A percentile compares a stretch with the other conserved stretches of the same genome.
Evolutionary conservation across 306 rosid species (phyloP).

Genomic region (Dalbergia cochinchinensis): DNA sequence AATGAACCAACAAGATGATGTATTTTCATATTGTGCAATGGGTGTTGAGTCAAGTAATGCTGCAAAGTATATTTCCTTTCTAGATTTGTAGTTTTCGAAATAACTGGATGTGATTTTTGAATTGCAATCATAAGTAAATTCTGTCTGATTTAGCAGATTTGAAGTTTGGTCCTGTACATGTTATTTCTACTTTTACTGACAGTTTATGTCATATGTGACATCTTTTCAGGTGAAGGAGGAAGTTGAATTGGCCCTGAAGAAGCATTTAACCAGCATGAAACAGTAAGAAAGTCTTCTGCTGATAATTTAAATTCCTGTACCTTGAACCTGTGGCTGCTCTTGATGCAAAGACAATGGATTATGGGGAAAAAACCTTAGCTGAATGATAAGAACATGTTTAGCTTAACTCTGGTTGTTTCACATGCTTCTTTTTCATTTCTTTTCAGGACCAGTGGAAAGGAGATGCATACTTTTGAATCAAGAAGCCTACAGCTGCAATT

Average conservation of each 20-base stretch:
- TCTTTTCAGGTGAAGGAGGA: conserved; percentile 91
- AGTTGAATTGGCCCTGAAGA: conserved; percentile 84
- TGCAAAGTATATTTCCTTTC: conserved; percentile 22
- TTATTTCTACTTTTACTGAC: conserved; percentile 35
- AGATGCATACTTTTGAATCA: conserved; percentile 56
- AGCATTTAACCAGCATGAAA: conserved; percentile 72
- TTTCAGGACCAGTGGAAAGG: conserved; percentile 76
- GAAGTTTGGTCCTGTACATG: conserved; percentile 34
- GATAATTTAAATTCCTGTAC: conserved; percentile 37
- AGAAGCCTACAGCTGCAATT: conserved; percentile 83
- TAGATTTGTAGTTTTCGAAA: conserved; percentile 24
- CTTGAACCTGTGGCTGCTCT: conserved; percentile 7
- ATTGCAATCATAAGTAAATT: conserved; percentile 18
- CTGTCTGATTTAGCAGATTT: conserved; percentile 17
- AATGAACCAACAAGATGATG: conserved; percentile 32
- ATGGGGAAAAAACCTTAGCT: conserved; percentile 1
- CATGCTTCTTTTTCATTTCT: conserved; percentile 44
- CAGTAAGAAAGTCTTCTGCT: conserved; percentile 67
- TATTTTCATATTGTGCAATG: conserved; percentile 16
- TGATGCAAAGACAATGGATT: conserved; percentile 35
- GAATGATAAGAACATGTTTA: conserved; percentile 34
- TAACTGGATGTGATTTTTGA: conserved; percentile 32
- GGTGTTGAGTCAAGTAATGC: conserved; percentile 27
- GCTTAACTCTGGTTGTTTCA: conserved; percentile 26
- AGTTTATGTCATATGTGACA: conserved; percentile 31